These are phyloP conservation scores for Fistulifera pelliculosa DNA, from an alignment of 108 stramenopile species.

Conservation along the genomic window DNA sequence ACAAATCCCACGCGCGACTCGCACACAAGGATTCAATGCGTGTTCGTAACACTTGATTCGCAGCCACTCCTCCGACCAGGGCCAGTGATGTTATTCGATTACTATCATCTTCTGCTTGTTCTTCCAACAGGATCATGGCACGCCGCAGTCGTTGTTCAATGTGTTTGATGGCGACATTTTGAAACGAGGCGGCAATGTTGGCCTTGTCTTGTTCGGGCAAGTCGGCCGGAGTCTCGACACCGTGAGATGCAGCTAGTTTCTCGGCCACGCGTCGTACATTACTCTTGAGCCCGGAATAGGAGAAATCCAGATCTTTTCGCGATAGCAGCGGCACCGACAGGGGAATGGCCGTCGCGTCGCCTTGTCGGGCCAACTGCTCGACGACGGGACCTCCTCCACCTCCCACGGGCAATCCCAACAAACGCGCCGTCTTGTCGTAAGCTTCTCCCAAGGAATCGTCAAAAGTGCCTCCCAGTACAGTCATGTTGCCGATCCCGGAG, in stretches of 20 bases:
- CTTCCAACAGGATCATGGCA: constrained; percentile 60
- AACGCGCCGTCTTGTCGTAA: constrained; percentile 89
- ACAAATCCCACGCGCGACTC: constrained; percentile 59
- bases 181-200: constrained; percentile 89
- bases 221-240: constrained; percentile 32
- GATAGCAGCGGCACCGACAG: constrained; percentile 82
- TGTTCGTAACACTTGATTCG: constrained; percentile 81
- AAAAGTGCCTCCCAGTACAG: constrained; percentile 86
- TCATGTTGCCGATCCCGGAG: constrained; percentile 71
- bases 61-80: constrained; percentile 97
- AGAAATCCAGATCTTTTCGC: constrained; percentile 91
- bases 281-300: constrained; percentile 93
- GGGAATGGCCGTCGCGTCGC: constrained; percentile 62
- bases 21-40: constrained; percentile 55
- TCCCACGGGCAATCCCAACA: constrained; percentile 79
- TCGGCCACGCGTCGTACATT: constrained; percentile 67
- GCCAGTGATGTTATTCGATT: constrained; percentile 79
- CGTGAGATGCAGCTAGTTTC: constrained; percentile 42
- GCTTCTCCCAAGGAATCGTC: constrained; percentile 95
- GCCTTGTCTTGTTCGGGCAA: constrained; percentile 59
- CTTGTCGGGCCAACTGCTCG: constrained; percentile 74
- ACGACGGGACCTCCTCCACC: constrained; percentile 94
- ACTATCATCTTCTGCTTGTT: no score
- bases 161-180: constrained; percentile 87
- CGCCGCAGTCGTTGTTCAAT: constrained; percentile 79